These are phyloP conservation scores for Parasitella parasitica DNA, from an alignment of 371 early-diverging fungal species.

Conservation along the genomic window DNA sequence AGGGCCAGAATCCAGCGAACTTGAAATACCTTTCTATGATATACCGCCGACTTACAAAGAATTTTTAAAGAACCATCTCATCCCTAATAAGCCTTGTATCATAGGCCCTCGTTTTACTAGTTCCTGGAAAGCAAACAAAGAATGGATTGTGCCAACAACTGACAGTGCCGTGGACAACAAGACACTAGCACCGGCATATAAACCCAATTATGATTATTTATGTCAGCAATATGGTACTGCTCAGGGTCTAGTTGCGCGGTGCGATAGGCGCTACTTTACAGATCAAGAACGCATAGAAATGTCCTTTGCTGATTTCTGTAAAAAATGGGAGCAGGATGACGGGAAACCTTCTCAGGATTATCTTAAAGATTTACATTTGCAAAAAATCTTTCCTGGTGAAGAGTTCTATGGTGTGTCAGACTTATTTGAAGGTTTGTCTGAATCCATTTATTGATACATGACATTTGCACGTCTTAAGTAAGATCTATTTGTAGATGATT, in stretches of 20 bases:
- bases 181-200: constrained; percentile 6
- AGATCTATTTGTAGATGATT: no score
- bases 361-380: constrained; percentile 76
- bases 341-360: constrained; percentile 43
- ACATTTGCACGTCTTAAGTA: no score
- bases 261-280: constrained; percentile 54
- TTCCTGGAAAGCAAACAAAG: constrained; percentile 60
- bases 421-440: constrained; percentile 48
- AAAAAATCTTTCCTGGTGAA: constrained; percentile 48
- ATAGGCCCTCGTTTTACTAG: constrained; percentile 56
- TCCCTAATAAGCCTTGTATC: constrained; percentile 59
- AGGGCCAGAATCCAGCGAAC: constrained; percentile 18
- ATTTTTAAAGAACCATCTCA: constrained; percentile 54
- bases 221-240: constrained; percentile 31
- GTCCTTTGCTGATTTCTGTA: constrained; percentile 54
- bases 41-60: constrained; percentile 45
- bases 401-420: constrained; percentile 49
- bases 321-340: constrained; percentile 40
- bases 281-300: constrained; percentile 62
- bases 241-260: constrained; percentile 60
- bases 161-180: constrained; percentile 16
- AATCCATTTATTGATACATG: no score
- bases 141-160: constrained; percentile 57
- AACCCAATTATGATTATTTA: constrained; percentile 45
- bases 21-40: constrained; percentile 40